Percentiles rank a stretch among this genome's conserved stretches.
Conservation (phyloP, 345 rosid genomes). For the Eucalyptus curtisii region DNA sequence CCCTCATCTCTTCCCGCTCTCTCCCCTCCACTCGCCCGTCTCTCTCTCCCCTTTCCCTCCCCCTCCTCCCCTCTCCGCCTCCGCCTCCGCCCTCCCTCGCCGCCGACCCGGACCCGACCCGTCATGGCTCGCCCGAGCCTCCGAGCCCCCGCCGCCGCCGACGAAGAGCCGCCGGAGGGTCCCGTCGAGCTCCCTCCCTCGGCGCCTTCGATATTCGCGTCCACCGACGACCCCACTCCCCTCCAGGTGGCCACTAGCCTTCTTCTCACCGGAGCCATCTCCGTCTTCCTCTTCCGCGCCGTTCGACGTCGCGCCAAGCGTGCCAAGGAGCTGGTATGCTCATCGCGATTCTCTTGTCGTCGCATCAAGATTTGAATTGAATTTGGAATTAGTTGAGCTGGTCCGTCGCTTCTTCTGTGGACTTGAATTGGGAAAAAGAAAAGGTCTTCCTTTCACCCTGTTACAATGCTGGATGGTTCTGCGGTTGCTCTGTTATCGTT, state of each 20-base stretch:
- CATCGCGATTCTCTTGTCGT: background rate
- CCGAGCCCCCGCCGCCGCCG: constrained; percentile 9
- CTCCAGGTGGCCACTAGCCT: constrained; percentile 78
- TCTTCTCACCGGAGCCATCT: constrained; percentile 75
- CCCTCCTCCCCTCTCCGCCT: constrained; percentile 7
- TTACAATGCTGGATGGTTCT: background rate
- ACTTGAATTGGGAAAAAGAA: background rate
- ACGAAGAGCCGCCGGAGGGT: constrained; percentile 32
- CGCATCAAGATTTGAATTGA: background rate
- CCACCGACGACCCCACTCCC: constrained; percentile 63
- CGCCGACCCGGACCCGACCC: background rate
- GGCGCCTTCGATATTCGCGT: constrained; percentile 45
- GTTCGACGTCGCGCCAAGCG: constrained; percentile 79
- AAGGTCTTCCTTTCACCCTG: background rate
- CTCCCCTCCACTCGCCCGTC: background rate
- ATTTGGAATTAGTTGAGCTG: background rate
- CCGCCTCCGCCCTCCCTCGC: constrained; percentile 4
- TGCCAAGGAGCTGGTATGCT: constrained; percentile 56
- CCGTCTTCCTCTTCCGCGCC: constrained; percentile 78
- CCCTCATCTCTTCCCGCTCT: background rate
- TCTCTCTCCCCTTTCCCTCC: constrained; percentile 3
- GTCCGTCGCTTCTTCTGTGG: background rate
- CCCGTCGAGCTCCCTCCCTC: constrained; percentile 61
- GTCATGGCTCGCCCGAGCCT: constrained; percentile 16
- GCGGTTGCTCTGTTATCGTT: background rate